A percentile compares a stretch with the other conserved stretches of the same genome.
These are phyloP conservation scores for Backusella liffmaniae DNA, from an alignment of 192 early-diverging fungal species.

Conservation along the genomic window DNA sequence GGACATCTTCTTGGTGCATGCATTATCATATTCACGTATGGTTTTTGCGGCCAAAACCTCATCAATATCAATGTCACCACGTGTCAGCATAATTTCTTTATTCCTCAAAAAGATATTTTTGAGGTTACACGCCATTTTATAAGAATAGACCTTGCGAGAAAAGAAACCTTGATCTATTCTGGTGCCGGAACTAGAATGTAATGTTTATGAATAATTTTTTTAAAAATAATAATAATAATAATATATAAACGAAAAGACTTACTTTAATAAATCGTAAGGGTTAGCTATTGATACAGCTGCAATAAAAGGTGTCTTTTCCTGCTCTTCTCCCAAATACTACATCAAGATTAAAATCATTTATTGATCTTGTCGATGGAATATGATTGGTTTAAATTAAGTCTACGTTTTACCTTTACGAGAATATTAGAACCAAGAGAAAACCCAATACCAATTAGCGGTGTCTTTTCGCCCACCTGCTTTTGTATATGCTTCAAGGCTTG, in stretches of 20 bases:
- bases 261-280: conserved; percentile 79
- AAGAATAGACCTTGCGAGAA: conserved; percentile 43
- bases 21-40: conserved; percentile 85
- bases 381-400: not conserved
- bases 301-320: conserved; percentile 68
- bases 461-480: conserved; percentile 46
- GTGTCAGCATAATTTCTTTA: conserved; percentile 43
- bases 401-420: conserved; percentile 66
- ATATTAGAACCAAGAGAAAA: conserved; percentile 94
- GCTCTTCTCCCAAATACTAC: conserved; percentile 81
- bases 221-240: not conserved
- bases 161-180: conserved; percentile 49
- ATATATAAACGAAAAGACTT: not conserved
- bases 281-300: conserved; percentile 82
- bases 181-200: conserved; percentile 4
- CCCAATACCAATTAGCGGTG: conserved; percentile 78
- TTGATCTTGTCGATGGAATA: not conserved
- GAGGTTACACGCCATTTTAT: conserved; percentile 47
- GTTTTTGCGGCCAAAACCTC: conserved; percentile 51
- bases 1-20: conserved; percentile 68
- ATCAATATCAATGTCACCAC: conserved; percentile 46
- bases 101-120: conserved; percentile 41
- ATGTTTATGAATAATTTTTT: not conserved
- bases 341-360: not conserved
- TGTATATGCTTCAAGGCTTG: conserved; percentile 57